Evolutionary conservation across 1,284 basidiomycete species (phyloP).

Genomic region (Sutorius eximius): DNA sequence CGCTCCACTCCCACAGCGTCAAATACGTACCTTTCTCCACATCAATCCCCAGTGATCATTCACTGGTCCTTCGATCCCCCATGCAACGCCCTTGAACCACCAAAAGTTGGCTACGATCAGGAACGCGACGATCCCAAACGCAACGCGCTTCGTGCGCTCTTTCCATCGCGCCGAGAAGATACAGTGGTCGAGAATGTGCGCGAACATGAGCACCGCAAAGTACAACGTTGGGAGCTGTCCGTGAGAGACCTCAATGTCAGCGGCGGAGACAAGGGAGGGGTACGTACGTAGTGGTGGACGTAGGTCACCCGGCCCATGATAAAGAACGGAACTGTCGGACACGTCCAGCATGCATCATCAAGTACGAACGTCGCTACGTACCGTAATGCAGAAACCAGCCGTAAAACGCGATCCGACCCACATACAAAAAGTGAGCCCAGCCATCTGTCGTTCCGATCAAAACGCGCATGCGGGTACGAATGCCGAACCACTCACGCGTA

Average conservation of each 20-base stretch:
- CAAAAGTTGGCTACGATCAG: conserved; percentile 81
- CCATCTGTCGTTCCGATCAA: conserved; percentile 51
- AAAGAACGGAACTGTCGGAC: conserved; percentile 79
- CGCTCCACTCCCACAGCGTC: too few relatives aligned
- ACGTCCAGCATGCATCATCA: neutral
- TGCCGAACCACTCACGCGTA: conserved; percentile 51
- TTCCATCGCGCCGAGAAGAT: conserved; percentile 76
- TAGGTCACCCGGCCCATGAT: conserved; percentile 96
- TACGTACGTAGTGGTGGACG: conserved; percentile 81
- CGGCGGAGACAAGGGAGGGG: neutral
- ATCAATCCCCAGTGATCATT: conserved; percentile 73
- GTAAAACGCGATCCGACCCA: conserved; percentile 85
- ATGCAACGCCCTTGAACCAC: conserved; percentile 91
- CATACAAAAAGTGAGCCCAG: conserved; percentile 95
- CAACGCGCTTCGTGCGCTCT: conserved; percentile 66
- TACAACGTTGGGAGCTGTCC: conserved; percentile 88
- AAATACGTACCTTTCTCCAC: conserved; percentile 73
- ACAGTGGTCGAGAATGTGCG: conserved; percentile 90
- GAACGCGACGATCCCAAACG: conserved; percentile 63
- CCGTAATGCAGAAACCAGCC: conserved; percentile 94
- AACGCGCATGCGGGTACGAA: neutral
- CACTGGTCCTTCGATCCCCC: conserved; percentile 86
- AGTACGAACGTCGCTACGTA: conserved; percentile 39
- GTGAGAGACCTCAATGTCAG: neutral
- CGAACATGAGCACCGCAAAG: conserved; percentile 92